Conservation (phyloP, 2,329 filamentous ascomycete genomes). For the Knoxdaviesia proteae region DNA sequence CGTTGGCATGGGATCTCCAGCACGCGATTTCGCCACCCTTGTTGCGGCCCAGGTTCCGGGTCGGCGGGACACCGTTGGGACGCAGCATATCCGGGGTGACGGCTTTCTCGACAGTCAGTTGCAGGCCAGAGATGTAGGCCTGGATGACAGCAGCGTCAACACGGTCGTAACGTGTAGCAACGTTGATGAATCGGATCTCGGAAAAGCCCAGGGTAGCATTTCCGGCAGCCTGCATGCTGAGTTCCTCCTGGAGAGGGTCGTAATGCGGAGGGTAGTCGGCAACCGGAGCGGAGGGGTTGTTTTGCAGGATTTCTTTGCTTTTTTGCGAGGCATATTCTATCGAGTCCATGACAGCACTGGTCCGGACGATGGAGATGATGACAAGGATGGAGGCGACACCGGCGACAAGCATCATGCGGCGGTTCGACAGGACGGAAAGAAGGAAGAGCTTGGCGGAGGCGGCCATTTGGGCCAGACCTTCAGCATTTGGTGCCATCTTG, state of each 20-base stretch:
- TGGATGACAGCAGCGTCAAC: constrained; percentile 10
- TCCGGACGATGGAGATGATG: neutral
- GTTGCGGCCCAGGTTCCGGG: constrained; percentile 5
- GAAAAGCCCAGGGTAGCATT: constrained; percentile 10
- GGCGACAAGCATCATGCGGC: neutral
- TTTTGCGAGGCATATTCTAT: too few species aligned
- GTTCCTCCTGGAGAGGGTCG: neutral
- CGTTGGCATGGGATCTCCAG: constrained; percentile 11
- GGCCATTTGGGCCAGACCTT: too few species aligned
- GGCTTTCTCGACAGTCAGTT: constrained; percentile 7
- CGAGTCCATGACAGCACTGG: neutral
- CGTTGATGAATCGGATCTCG: constrained; percentile 9
- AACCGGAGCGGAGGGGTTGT: neutral
- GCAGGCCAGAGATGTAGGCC: constrained; percentile 9
- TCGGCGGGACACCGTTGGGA: constrained; percentile 9
- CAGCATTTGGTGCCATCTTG: too few species aligned
- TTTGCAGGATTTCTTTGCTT: too few species aligned
- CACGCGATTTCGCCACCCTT: constrained; percentile 8
- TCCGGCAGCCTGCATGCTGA: constrained; percentile 5
- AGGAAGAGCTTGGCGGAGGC: too few species aligned
- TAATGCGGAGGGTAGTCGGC: neutral
- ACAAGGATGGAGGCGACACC: neutral
- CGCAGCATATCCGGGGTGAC: constrained; percentile 7
- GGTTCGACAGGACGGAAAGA: too few species aligned
- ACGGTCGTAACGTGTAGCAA: constrained; percentile 9